Evolutionary conservation across 177 flowering plant species (phyloP).

Genomic region (Vitis hybrid): DNA sequence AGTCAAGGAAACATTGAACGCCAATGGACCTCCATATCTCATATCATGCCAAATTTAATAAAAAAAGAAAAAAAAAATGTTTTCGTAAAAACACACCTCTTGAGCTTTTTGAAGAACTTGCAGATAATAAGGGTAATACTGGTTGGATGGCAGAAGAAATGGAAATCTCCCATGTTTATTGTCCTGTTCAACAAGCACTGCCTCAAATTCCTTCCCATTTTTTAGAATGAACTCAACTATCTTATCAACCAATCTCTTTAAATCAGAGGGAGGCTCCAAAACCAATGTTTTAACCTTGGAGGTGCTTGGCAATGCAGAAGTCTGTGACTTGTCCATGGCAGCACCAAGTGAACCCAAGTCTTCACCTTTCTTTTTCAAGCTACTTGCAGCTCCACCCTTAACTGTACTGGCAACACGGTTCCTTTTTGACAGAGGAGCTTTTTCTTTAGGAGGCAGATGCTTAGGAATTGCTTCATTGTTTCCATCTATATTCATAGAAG

Average conservation of each 20-base stretch:
- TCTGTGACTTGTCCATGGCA: constrained; percentile 34
- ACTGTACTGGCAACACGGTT: constrained; percentile 26
- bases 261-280: constrained; percentile 80
- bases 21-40: neutral
- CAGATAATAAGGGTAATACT: constrained; percentile 72
- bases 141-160: constrained; percentile 73
- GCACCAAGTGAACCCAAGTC: constrained; percentile 12
- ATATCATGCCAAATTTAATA: neutral
- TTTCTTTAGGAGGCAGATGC: constrained; percentile 36
- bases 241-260: constrained; percentile 68
- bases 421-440: constrained; percentile 32
- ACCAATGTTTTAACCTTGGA: constrained; percentile 42
- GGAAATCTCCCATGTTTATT: constrained; percentile 68
- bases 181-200: constrained; percentile 76
- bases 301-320: constrained; percentile 22
- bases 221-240: constrained; percentile 73
- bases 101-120: constrained; percentile 61
- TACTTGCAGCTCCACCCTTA: constrained; percentile 26
- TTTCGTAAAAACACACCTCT: constrained; percentile 48
- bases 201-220: constrained; percentile 87
- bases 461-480: constrained; percentile 31
- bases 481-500: constrained; percentile 11
- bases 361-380: constrained; percentile 38
- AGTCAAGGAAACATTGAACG: neutral
- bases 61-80: neutral